These are phyloP conservation scores for Daldinia vernicosa DNA, from an alignment of 495 filamentous ascomycete species.

Conservation along the genomic window DNA sequence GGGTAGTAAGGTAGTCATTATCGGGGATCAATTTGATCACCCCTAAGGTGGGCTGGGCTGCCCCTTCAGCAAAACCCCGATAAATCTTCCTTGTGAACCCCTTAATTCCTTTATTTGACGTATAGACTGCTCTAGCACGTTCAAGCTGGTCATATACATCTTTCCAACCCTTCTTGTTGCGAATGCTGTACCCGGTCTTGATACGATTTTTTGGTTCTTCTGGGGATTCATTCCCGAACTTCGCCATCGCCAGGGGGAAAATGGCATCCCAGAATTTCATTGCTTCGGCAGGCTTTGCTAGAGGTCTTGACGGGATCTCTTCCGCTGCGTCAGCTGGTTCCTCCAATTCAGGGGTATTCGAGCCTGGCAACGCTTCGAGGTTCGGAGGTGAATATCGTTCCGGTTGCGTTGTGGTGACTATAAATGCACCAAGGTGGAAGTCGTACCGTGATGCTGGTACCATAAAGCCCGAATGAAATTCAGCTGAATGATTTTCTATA, in stretches of 20 bases:
- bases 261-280: not conserved
- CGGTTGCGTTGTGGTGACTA: not conserved
- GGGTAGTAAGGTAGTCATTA: not conserved
- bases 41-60: not conserved
- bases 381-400: not conserved
- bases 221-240: not conserved
- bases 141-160: not conserved
- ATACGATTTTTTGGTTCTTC: not conserved
- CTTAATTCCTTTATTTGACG: not conserved
- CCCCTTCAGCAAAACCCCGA: not conserved
- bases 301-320: not conserved
- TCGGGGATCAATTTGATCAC: not conserved
- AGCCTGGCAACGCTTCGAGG: not conserved
- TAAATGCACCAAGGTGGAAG: not conserved
- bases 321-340: not conserved
- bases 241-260: not conserved
- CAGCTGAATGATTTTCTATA: not conserved
- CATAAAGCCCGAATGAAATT: not conserved
- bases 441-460: not conserved
- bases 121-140: not conserved
- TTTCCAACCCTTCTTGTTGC: not conserved
- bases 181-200: not conserved
- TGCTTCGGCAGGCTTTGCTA: not conserved
- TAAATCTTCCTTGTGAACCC: not conserved
- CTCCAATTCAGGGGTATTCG: not conserved